These are phyloP conservation scores for Cocos nucifera DNA, from an alignment of 176 grass and related monocot genomes.

Conservation along the genomic window DNA sequence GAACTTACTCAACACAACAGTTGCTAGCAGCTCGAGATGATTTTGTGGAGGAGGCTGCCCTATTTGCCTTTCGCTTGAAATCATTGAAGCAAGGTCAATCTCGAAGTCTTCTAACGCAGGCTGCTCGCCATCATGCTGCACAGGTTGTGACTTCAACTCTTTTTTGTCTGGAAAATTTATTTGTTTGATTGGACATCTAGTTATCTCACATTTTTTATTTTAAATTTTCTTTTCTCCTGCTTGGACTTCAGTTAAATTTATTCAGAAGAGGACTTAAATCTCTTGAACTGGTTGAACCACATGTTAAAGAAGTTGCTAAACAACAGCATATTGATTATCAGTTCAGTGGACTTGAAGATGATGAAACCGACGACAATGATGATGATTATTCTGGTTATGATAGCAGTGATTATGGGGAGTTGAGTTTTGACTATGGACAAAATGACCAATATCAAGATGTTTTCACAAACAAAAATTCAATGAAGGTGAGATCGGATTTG, in stretches of 20 bases:
- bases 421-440: slow-evolving; percentile 70
- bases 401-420: slow-evolving; percentile 49
- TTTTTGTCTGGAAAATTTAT: background rate
- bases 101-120: slow-evolving; percentile 82
- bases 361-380: slow-evolving; percentile 55
- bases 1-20: slow-evolving; percentile 51
- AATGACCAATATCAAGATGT: slow-evolving; percentile 36
- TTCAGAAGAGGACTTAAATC: slow-evolving; percentile 78
- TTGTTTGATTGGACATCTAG: background rate
- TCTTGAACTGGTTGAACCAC: slow-evolving; percentile 73
- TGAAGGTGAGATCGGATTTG: slow-evolving; percentile 53
- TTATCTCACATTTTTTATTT: background rate
- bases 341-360: slow-evolving; percentile 68
- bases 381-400: slow-evolving; percentile 47
- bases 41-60: slow-evolving; percentile 67
- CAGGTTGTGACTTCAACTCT: slow-evolving; percentile 38
- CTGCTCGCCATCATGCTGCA: slow-evolving; percentile 87
- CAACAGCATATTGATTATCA: slow-evolving; percentile 85
- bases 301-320: slow-evolving; percentile 71
- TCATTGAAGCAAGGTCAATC: slow-evolving; percentile 97
- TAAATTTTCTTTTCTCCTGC: background rate
- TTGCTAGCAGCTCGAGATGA: slow-evolving; percentile 56
- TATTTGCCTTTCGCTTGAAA: slow-evolving; percentile 89
- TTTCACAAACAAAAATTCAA: slow-evolving; percentile 44
- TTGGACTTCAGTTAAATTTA: slow-evolving; percentile 73